Evolutionary conservation across 805 yeast genomes (phyloP), one percentile per base, ranked within the genome.

Genomic region (Vanderwaltozyma polyspora): DNA sequence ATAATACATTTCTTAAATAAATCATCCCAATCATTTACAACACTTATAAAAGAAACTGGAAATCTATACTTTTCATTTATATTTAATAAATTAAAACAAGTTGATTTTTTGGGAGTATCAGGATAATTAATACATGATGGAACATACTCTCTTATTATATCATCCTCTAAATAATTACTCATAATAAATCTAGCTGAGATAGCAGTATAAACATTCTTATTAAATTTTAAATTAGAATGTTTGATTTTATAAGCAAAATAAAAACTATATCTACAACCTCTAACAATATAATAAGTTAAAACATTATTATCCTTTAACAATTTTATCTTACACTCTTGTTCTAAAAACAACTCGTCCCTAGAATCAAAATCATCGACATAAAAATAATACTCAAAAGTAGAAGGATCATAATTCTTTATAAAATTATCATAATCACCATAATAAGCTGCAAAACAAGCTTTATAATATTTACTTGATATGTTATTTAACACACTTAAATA

Each of bases 141-240:
- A 10, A 18, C 13, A 5, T 32, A 6, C 15, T 13, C 16, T 16
- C 13, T 21, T 7, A 32, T 27, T 9, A 27, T n/a, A 19, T 15
- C 3, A 32, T 32, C 31, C 1, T 26, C 25, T 22, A 32, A 32
- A 27, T 27, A 32, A 16, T 23, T 30, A 30, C 23, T 21, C 23
- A 21, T 21, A 8, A 21, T 21, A 21, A 8, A 21, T 21, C 23
- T 21, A 8, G 23, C 23, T 21, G 23, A 21, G 7, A 21, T 21
- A 21, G 23, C 23, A 7, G 23, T 8, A 21, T 21, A 21, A 10
- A 21, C 10, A 21, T 21, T 8, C 10, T 21, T 21, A 21, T 21
- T 21, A 10, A 21, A 21, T 8, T 10, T 21, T 21, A 21, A 7
- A 21, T 7, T 21, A 8, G 7, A 8, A 10, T 10, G 7, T 8